phyloP scores from a whole-genome alignment of 2,329 filamentous ascomycete genomes.

The Talaromyces sp. region DNA sequence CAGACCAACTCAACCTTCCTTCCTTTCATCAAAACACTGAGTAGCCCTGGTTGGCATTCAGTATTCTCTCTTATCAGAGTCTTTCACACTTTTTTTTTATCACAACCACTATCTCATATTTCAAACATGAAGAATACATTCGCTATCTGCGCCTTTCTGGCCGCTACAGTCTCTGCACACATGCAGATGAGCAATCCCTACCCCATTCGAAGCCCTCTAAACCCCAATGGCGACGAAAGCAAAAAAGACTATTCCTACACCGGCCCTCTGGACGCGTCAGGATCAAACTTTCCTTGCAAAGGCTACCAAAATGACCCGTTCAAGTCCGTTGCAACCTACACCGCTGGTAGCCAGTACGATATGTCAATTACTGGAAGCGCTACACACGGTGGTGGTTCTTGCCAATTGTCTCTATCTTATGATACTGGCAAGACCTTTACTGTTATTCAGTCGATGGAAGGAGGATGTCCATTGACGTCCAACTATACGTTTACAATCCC shows the following conservation, averaged over 20 bases:
- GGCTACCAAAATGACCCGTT: constrained; percentile 54
- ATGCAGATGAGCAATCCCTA: constrained; percentile 55
- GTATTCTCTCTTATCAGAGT: constrained; percentile 10
- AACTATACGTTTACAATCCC: constrained; percentile 64
- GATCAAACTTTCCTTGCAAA: constrained; percentile 72
- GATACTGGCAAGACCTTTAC: constrained; percentile 66
- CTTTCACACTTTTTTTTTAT: background rate
- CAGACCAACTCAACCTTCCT: constrained; percentile 2
- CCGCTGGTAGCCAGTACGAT: constrained; percentile 57
- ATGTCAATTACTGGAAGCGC: constrained; percentile 61
- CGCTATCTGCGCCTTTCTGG: constrained; percentile 28
- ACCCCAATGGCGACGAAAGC: constrained; percentile 39
- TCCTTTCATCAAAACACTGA: background rate
- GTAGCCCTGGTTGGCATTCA: constrained; percentile 15
- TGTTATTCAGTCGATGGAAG: constrained; percentile 60
- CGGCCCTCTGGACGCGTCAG: constrained; percentile 54
- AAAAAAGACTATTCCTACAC: constrained; percentile 68
- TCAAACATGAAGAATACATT: constrained; percentile 33
- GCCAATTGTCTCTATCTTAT: constrained; percentile 70
- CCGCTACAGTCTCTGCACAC: constrained; percentile 38
- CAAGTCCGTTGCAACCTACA: constrained; percentile 55
- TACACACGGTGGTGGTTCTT: constrained; percentile 65
- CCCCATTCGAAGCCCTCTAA: constrained; percentile 48
- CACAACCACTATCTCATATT: no score
- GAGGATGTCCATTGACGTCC: constrained; percentile 49